phyloP scores from a whole-genome alignment of 768 basidiomycete genomes.

The Leccinellum albellum region DNA sequence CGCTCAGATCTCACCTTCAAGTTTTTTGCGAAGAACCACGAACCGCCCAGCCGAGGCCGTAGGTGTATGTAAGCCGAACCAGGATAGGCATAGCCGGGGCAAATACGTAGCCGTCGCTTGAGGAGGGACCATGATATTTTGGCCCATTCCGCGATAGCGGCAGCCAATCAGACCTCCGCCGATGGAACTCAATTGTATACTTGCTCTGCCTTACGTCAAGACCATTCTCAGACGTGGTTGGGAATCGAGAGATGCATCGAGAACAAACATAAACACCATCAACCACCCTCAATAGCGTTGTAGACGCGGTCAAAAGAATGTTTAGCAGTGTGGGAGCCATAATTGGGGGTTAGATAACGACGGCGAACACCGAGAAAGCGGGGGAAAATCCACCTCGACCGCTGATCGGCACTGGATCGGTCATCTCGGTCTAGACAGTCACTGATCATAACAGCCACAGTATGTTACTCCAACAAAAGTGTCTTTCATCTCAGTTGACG shows the following conservation, averaged over 20 bases:
- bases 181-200: neutral
- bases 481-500: conserved; percentile 41
- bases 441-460: neutral
- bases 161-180: neutral
- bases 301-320: neutral
- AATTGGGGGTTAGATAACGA: neutral
- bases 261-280: neutral
- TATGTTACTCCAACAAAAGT: neutral
- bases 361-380: neutral
- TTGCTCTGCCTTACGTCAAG: neutral
- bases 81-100: neutral
- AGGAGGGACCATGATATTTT: too few species aligned
- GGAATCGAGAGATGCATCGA: neutral
- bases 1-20: neutral
- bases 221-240: neutral
- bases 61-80: neutral
- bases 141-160: neutral
- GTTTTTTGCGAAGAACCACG: neutral
- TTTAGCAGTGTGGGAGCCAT: neutral
- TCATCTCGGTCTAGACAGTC: neutral
- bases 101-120: too few species aligned
- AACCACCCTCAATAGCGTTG: neutral
- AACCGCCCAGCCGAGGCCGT: neutral
- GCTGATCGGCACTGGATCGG: neutral
- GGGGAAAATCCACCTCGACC: neutral